These are phyloP conservation scores for Akebia trifoliata DNA, from an alignment of 164 flowering plant genomes.

Conservation along the genomic window DNA sequence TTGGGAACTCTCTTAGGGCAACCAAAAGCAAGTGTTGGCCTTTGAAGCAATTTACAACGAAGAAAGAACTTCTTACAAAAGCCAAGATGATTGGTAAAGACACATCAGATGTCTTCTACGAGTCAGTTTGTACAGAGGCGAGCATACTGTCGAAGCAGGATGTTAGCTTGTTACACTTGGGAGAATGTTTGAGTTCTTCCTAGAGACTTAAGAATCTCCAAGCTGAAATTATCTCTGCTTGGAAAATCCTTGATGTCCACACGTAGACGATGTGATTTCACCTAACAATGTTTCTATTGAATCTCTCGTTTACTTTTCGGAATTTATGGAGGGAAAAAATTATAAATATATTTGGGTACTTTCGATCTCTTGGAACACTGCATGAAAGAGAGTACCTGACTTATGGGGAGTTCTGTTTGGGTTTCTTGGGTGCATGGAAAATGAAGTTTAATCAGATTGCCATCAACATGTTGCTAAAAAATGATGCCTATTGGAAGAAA, in stretches of 20 bases:
- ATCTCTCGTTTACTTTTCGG: constrained; percentile 52
- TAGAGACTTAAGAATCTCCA: constrained; percentile 21
- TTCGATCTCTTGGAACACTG: constrained; percentile 17
- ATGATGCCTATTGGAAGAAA: constrained; percentile 48
- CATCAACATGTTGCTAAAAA: constrained; percentile 24
- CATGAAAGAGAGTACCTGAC: constrained; percentile 10
- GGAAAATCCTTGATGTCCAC: constrained; percentile 51
- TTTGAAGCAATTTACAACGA: constrained; percentile 32
- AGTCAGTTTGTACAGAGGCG: constrained; percentile 31
- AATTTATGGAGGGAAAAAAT: constrained; percentile 36
- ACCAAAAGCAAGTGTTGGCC: constrained; percentile 56
- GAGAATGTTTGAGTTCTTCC: constrained; percentile 23
- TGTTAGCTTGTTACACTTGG: constrained; percentile 22
- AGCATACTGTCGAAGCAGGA: constrained; percentile 27
- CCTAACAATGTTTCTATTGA: constrained; percentile 29
- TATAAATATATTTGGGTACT: constrained; percentile 25
- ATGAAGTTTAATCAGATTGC: constrained; percentile 11
- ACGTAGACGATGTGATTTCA: constrained; percentile 18
- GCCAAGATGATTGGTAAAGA: constrained; percentile 35
- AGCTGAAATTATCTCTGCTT: constrained; percentile 35
- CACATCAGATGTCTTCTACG: constrained; percentile 20
- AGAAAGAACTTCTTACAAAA: constrained; percentile 36
- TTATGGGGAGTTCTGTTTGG: constrained; percentile 40
- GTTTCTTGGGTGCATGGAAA: constrained; percentile 48
- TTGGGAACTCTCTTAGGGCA: constrained; percentile 44